Base-by-base conservation (phyloP, 1,139 yeast species). In the Petasospora rhodanensis region DNA sequence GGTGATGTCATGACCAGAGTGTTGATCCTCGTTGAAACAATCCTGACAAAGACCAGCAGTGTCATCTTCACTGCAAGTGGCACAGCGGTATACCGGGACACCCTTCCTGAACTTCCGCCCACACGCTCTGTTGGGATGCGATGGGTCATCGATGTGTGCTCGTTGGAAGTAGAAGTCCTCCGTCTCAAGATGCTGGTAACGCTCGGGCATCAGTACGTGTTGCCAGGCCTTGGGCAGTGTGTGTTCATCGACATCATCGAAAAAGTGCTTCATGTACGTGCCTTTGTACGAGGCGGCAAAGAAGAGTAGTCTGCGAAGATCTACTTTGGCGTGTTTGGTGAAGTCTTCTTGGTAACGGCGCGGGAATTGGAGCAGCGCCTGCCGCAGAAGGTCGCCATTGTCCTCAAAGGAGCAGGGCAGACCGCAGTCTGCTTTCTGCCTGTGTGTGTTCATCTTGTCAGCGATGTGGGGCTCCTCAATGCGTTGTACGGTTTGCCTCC, bases 41-140 rank as follows among this genome's bases (percentile, higher is more conserved):
- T 71, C 66, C 7, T 79, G 71, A 54, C 98, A 91, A 17, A 91
- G 61, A 0, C 91, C 95, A 59, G 95, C 83, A 0, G 94, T 79
- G 32, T 84, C 95, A 53, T 85, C 95, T 34, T 72, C 70, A 0
- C 87, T 91, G 58, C 96, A 86, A 0, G 95, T 84, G 28, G 73
- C 52, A 49, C 96, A 86, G 28, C 93, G 65, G 53, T 82, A 83
- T 4, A 87, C 81, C 0, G 95, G 91, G 50, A 86, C 95, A n/a
- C 95, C 95, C 34, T 77, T 74, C 28, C 76, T 66, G 49, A 86
- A 82, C 34, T 79, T 76, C 22, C 82, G 65, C 2, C 87, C 83
- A 58, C 96, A 86, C 0, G 94, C 83, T 55, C 82, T 66, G 23
- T 78, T 73, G 11, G 76, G 71, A 51, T 85, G 95, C 26, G 63